A percentile compares a stretch with the other conserved stretches of the same genome.
Evolutionary conservation across 495 filamentous ascomycete species (phyloP).

Genomic region (Daldinia caldariorum): DNA sequence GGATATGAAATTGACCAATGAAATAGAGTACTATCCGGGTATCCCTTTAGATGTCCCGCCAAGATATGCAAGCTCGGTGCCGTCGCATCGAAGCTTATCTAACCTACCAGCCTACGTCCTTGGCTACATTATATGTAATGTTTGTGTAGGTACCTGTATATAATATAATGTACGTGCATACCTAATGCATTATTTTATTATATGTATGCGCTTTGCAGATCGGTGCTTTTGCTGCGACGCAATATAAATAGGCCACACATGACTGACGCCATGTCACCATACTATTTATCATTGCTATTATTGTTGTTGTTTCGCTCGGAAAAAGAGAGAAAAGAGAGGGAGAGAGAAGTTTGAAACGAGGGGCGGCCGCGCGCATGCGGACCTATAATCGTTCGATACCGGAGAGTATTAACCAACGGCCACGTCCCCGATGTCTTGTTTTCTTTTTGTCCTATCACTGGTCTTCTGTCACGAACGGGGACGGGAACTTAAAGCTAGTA

Average conservation of each 20-base stretch:
- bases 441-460: background rate
- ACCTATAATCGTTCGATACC: background rate
- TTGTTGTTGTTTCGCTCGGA: background rate
- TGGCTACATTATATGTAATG: background rate
- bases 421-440: background rate
- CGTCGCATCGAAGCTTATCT: constrained; percentile 17
- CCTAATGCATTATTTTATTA: no score
- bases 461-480: background rate
- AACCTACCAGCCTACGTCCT: background rate
- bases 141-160: no score
- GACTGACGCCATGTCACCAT: constrained; percentile 1
- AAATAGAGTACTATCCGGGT: background rate
- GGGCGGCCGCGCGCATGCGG: background rate
- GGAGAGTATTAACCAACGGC: background rate
- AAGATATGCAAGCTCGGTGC: background rate
- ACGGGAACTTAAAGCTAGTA: no score
- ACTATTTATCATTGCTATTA: no score
- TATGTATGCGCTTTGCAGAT: constrained; percentile 3
- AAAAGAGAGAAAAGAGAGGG: background rate
- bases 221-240: constrained; percentile 6
- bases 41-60: background rate
- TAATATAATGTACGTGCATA: no score
- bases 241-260: constrained; percentile 1
- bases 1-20: background rate
- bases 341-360: background rate